Evolutionary conservation across 2,329 filamentous ascomycete genomes (phyloP), one percentile per base, ranked within the genome.

Genomic region (Rutstroemia sp.): DNA sequence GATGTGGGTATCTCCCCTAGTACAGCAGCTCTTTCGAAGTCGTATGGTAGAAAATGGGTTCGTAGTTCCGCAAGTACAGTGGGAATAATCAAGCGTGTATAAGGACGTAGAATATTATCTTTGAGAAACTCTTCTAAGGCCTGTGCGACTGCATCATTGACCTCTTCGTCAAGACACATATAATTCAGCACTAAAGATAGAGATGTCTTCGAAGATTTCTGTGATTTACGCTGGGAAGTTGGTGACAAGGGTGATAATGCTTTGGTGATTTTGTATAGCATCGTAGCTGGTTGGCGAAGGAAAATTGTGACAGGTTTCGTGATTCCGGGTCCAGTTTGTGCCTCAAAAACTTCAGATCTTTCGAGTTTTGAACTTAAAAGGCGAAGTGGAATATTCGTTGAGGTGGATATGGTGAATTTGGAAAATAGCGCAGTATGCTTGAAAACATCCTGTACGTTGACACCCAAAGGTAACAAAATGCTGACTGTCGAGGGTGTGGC

Each of bases 371-470:
- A 89, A 54, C 80, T 80, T 47, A 88, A 77, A 6, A 99, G 74
- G 4, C 87, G 81, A 9, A 97, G 71, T 0, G 94, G 94, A 30
- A 86, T 84, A 23, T 81, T 70, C 56, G 79, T 89, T 1, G 89
- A 87, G 0, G 92, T 91, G 12, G 89, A 91, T 52, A 99, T 86
- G 14, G 89, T 95, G 69, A 99, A 99, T 9, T 87, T 86, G 0
- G 92, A 96, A 67, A 94, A 94, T 0, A 97, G 77, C 0, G 83
- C 79, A 7, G 84, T 75, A 60, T 89, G 83, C 68, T 96, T 95
- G 76, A 97, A 97, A 27, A 95, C 83, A 64, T 99, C 94, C 66
- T 97, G 92, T 5, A 99, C 94, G 62, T 97, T 97, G 60, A 99
- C 94, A 3, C 92, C 92, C 3, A 99, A 78, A 0, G 90, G 89